Base-by-base conservation (phyloP, 345 rosid genomes). In the Salix dunnii region DNA sequence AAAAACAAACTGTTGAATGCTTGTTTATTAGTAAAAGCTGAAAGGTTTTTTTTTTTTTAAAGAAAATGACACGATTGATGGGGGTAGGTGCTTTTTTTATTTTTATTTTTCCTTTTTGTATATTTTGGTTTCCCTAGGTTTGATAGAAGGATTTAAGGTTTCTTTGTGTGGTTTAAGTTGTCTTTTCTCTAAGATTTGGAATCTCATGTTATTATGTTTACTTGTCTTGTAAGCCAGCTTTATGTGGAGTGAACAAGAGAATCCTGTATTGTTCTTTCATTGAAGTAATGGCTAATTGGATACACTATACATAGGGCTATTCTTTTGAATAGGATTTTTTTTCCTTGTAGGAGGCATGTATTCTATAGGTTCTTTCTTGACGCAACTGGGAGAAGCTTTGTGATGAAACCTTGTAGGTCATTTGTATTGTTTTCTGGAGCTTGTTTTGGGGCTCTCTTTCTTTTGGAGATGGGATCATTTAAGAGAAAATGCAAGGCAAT, bases 161-260 rank as follows among this genome's bases (percentile, higher is more conserved):
- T 58, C 28, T 38, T 67, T 70, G 51, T 77, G 70, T 72, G 33
- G 64, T 36, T 67, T 35, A 74, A 76, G 68, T 71, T 74, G 63
- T 55, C 67, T 77, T 66, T 31, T 28, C 28, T 64, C 74, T 23
- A 9, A n/a, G 63, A 77, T 67, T 36, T 36, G 71, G 85, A 80
- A 80, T 80, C 80, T 78, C 70, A 4, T 69, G 30, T 70, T 31
- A 40, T 60, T 40, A 71, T 75, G 85, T 74, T 88, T 88, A 67
- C 91, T 90, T 90, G 79, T 67, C 74, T 62, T 38, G 73, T 72
- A 90, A 88, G 93, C 79, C 46, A 86, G 75, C 30, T 76, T 73
- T 61, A 65, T 58, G 72, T 74, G 53, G 78, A 73, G 71, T 72
- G 46, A 74, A 74, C 5, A 30, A 36, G 70, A 73, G 74, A 85